Conservation (phyloP, 1,284 basidiomycete genomes). For the Phylloporus sp. region DNA sequence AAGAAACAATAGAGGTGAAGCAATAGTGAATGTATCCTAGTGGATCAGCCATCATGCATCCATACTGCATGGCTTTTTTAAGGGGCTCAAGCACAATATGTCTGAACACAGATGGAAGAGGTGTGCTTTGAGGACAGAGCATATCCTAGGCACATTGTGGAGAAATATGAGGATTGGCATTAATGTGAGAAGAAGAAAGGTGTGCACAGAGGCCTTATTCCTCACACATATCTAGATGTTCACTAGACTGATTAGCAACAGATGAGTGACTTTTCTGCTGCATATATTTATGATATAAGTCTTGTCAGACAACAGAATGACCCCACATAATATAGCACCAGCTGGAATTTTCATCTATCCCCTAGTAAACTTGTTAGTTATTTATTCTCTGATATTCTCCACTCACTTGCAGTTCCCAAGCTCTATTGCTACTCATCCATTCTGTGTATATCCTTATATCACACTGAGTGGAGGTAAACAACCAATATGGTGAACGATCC, state of each 20-base stretch:
- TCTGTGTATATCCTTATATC: background rate
- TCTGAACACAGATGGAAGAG: background rate
- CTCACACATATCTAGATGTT: background rate
- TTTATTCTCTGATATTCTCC: no score
- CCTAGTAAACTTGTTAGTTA: no score
- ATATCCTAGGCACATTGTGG: background rate
- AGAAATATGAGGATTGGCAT: background rate
- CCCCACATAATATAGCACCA: background rate
- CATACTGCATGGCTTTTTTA: background rate
- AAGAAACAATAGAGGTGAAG: background rate
- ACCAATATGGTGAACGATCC: background rate
- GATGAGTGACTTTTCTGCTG: background rate
- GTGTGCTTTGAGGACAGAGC: background rate
- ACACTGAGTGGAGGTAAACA: background rate
- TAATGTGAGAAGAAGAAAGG: background rate
- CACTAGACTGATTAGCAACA: background rate
- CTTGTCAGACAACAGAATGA: constrained; percentile 2
- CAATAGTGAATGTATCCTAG: background rate
- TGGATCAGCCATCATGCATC: background rate
- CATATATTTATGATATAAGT: background rate
- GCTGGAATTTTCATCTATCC: background rate
- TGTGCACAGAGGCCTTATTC: background rate
- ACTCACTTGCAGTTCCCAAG: background rate
- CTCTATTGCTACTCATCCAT: background rate
- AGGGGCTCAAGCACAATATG: background rate